A percentile compares a stretch with the other conserved stretches of the same genome.
Evolutionary conservation across 148 eudicot genomes (phyloP).

Genomic region (Vaccinium vitisidaea): DNA sequence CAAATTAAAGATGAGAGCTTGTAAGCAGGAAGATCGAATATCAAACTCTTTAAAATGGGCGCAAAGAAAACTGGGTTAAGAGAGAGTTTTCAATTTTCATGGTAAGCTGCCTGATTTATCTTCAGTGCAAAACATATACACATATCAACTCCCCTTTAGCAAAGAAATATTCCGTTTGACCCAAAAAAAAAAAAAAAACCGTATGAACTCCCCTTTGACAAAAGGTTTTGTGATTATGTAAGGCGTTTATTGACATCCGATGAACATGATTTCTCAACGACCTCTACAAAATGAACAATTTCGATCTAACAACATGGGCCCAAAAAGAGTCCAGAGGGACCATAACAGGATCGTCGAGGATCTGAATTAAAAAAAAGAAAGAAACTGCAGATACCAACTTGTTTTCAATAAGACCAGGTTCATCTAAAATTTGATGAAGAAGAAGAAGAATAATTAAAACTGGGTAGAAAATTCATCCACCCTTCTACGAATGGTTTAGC

Average conservation of each 20-base stretch:
- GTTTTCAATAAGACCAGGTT: background rate
- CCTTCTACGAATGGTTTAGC: background rate
- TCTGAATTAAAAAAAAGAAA: background rate
- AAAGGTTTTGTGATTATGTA: too few species aligned
- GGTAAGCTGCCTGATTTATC: too few species aligned
- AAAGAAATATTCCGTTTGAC: too few species aligned
- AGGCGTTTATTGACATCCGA: background rate
- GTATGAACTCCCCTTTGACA: too few species aligned
- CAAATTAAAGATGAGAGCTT: too few species aligned
- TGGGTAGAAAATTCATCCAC: constrained; percentile 13
- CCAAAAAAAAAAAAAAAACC: too few species aligned
- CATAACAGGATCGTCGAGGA: background rate
- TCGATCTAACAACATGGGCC: background rate
- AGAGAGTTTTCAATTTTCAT: too few species aligned
- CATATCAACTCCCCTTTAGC: too few species aligned
- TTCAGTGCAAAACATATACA: too few species aligned
- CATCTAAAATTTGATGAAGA: background rate
- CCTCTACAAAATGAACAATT: background rate
- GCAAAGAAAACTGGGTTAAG: too few species aligned
- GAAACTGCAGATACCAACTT: background rate
- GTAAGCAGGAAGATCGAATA: too few species aligned
- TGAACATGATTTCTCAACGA: background rate
- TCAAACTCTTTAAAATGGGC: too few species aligned
- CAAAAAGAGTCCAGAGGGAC: background rate
- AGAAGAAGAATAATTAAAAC: constrained; percentile 4